phyloP scores from a whole-genome alignment of 345 rosid species.

The Brassica cretica region DNA sequence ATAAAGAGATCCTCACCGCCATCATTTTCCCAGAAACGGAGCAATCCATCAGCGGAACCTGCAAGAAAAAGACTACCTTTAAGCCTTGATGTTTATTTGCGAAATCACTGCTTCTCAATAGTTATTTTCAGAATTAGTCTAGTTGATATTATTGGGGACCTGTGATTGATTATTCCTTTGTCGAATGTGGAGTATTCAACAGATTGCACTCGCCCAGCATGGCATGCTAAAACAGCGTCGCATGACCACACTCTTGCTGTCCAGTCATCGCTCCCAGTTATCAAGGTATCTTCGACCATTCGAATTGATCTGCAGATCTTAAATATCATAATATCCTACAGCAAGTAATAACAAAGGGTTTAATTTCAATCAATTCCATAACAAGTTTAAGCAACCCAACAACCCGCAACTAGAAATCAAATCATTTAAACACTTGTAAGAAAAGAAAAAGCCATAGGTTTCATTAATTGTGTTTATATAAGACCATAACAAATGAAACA shows the following conservation, averaged over 20 bases:
- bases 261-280: slow-evolving; percentile 99
- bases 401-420: too few relatives aligned
- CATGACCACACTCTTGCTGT: slow-evolving; percentile 99
- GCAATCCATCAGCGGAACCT: slow-evolving; percentile 95
- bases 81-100: slow-evolving; percentile 5
- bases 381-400: too few relatives aligned
- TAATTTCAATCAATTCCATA: too few relatives aligned
- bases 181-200: slow-evolving; percentile 83
- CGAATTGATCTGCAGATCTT: slow-evolving; percentile 70
- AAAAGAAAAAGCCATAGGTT: not conserved
- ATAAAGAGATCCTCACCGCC: slow-evolving; percentile 56
- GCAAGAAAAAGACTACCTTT: slow-evolving; percentile 27
- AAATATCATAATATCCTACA: not conserved
- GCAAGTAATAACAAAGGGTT: too few relatives aligned
- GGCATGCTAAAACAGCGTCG: slow-evolving; percentile 93
- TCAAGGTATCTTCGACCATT: slow-evolving; percentile 92
- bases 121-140: not conserved
- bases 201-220: slow-evolving; percentile 81
- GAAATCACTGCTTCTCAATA: not conserved
- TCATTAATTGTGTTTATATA: not conserved
- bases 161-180: slow-evolving; percentile 83
- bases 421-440: not conserved
- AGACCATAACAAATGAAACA: slow-evolving; percentile 13
- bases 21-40: slow-evolving; percentile 98
- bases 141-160: slow-evolving; percentile 54